Evolutionary conservation across 169 alveolate genomes (phyloP).

Genomic region (Cryptosporidium muris): DNA sequence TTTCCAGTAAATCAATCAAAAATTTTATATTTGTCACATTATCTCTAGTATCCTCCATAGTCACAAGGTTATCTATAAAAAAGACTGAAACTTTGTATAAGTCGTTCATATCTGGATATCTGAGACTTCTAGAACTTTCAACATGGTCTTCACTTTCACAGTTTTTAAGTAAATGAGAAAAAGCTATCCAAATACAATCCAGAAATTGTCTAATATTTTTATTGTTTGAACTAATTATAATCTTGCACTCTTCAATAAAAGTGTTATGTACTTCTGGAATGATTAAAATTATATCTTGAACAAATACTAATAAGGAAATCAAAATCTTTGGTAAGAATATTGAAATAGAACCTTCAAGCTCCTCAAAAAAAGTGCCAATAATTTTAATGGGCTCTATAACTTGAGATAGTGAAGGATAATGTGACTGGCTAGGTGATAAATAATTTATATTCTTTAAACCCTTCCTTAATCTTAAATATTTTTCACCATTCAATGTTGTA

Average conservation of each 20-base stretch:
- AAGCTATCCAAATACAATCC: not conserved
- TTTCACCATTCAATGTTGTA: too few species aligned
- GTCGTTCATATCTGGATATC: not conserved
- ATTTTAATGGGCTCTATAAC: conserved; percentile 10
- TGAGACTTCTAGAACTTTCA: not conserved
- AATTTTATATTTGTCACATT: not conserved
- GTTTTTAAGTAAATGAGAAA: not conserved
- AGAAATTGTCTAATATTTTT: conserved; percentile 4
- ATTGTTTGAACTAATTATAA: conserved; percentile 10
- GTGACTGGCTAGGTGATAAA: conserved; percentile 7
- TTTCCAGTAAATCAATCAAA: conserved; percentile 4
- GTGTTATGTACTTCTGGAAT: conserved; percentile 36
- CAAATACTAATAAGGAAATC: conserved; percentile 26
- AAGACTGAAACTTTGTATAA: conserved; percentile 24
- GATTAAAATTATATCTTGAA: conserved; percentile 4
- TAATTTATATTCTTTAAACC: not conserved
- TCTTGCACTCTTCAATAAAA: conserved; percentile 22
- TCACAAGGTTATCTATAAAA: conserved; percentile 19
- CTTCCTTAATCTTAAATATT: not conserved
- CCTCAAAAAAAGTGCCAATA: conserved; percentile 32
- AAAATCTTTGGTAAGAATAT: conserved; percentile 16
- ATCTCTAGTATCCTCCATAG: not conserved
- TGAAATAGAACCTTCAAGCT: not conserved
- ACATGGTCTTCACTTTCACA: not conserved
- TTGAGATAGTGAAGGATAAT: not conserved